Conservation (phyloP, 768 basidiomycete species). For the Saitozyma sp. region DNA sequence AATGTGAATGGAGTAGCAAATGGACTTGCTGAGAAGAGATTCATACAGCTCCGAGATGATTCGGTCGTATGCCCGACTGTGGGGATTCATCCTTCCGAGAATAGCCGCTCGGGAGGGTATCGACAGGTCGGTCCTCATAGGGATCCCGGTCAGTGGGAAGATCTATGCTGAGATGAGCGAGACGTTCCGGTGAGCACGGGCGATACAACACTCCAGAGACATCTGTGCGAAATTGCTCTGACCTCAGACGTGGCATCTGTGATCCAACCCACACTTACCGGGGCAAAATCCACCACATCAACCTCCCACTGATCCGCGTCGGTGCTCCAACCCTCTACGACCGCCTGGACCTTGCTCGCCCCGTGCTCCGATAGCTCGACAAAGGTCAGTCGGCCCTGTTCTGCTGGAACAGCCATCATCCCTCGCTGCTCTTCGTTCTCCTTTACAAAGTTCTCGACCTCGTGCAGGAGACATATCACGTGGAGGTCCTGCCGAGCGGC, state of each 20-base stretch:
- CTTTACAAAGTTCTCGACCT: background rate
- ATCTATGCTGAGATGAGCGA: too few relatives aligned
- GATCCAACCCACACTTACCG: background rate
- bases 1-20: background rate
- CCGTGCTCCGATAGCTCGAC: background rate
- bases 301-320: background rate
- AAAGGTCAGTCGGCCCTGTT: background rate
- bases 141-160: too few relatives aligned
- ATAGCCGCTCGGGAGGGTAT: background rate
- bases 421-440: background rate
- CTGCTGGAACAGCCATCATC: background rate
- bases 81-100: constrained; percentile 1
- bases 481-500: background rate
- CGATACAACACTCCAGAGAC: too few relatives aligned
- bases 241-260: too few relatives aligned
- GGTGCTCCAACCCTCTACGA: background rate
- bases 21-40: background rate
- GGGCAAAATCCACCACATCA: constrained; percentile 1
- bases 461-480: background rate
- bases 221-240: too few relatives aligned
- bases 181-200: too few relatives aligned
- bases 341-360: background rate
- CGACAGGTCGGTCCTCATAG: background rate
- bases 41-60: background rate
- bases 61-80: background rate